Conservation (phyloP, 805 yeast genomes). For the Lachancea sp. region DNA sequence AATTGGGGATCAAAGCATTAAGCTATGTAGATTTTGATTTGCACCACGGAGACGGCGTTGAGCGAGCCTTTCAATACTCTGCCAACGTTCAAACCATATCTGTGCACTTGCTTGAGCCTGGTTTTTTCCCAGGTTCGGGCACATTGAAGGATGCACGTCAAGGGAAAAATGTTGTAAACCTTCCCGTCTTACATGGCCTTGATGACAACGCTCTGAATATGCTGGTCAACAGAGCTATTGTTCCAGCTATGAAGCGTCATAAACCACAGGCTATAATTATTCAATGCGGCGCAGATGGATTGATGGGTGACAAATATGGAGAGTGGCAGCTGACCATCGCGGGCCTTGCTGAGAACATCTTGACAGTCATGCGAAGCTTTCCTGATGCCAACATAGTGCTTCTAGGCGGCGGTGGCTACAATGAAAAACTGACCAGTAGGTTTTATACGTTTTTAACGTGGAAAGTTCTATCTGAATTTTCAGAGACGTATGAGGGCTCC, state of each 20-base stretch:
- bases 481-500: background rate
- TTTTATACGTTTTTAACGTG: constrained; percentile 42
- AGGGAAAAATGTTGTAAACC: constrained; percentile 41
- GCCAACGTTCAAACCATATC: constrained; percentile 55
- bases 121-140: constrained; percentile 75
- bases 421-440: constrained; percentile 53
- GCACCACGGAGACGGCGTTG: constrained; percentile 81
- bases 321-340: constrained; percentile 65
- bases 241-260: constrained; percentile 36
- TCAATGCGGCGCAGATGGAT: constrained; percentile 72
- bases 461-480: constrained; percentile 13
- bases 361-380: constrained; percentile 19
- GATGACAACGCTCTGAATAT: constrained; percentile 38
- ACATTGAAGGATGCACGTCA: constrained; percentile 32
- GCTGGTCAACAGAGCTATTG: constrained; percentile 37
- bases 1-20: constrained; percentile 37
- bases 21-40: constrained; percentile 66
- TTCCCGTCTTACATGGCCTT: constrained; percentile 55
- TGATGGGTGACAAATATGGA: constrained; percentile 52
- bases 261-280: constrained; percentile 51
- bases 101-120: constrained; percentile 55
- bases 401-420: constrained; percentile 77
- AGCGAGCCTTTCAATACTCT: constrained; percentile 52
- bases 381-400: constrained; percentile 29
- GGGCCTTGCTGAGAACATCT: constrained; percentile 39